Conservation (phyloP, 1,139 yeast species). For the Blastobotrys apis region DNA sequence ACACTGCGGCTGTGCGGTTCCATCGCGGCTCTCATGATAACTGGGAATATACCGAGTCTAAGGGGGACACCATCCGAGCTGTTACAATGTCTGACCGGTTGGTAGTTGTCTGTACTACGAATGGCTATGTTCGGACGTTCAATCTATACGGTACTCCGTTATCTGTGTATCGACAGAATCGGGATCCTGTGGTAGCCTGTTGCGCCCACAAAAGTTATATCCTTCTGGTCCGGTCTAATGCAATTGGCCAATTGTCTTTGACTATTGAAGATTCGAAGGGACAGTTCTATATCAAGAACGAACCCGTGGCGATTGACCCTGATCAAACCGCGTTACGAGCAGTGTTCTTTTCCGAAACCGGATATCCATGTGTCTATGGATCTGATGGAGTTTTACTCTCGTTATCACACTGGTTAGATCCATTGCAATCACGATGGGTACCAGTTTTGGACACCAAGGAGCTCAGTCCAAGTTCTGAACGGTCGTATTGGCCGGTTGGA, state of each 20-base stretch:
- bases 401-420: constrained; percentile 68
- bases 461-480: constrained; percentile 36
- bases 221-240: constrained; percentile 38
- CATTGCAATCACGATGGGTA: constrained; percentile 78
- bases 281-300: constrained; percentile 39
- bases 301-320: constrained; percentile 33
- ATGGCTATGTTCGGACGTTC: constrained; percentile 53
- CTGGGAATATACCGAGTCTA: constrained; percentile 41
- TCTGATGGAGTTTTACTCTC: constrained; percentile 69
- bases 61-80: constrained; percentile 46
- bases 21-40: constrained; percentile 34
- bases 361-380: constrained; percentile 84
- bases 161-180: constrained; percentile 45
- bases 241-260: constrained; percentile 15
- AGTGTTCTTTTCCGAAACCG: constrained; percentile 75
- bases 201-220: constrained; percentile 47
- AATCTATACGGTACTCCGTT: constrained; percentile 55
- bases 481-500: constrained; percentile 83
- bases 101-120: constrained; percentile 51
- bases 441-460: constrained; percentile 72
- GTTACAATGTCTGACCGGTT: constrained; percentile 49
- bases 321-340: constrained; percentile 41
- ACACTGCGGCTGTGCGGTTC: constrained; percentile 31
- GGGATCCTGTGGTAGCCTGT: constrained; percentile 50
- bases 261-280: constrained; percentile 38